Evolutionary conservation across 306 rosid species (phyloP), one percentile per base, ranked within the genome.

Genomic region (Vicia faba): DNA sequence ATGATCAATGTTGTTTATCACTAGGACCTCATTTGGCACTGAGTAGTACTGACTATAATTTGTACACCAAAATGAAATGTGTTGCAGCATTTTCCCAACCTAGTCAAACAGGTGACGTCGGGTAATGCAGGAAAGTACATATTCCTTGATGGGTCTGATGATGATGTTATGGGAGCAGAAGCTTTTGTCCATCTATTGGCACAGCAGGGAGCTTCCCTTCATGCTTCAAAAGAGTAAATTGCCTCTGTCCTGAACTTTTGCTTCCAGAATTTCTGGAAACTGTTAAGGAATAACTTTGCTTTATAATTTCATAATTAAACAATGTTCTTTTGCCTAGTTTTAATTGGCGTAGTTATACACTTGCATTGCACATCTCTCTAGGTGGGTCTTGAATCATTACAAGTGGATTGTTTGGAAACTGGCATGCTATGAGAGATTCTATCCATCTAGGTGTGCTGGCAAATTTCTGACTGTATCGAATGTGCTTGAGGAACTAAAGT

Each of bases 331-430:
- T 51, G 14, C 20, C 33, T 41, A 48, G 57, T 39, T 70, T 64
- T 64, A 58, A 67, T 71, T 61, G 20, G 60, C 15, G 9, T 55
- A 55, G 61, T 67, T 50, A 39, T 64, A 68, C 61, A 53, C 62
- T 75, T 76, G 15, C 15, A n/a, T 38, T 41, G 41, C 73, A 29
- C 64, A 59, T 74, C 59, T 69, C 50, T 83, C 43, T 63, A 92
- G 98, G 82, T 92, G 98, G 98, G 93, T 87, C 66, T 65, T 46
- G 18, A 92, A 89, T 84, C 98, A 89, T 80, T 89, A 83, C 89
- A 87, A 84, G 75, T 89, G 96, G 98, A 85, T 89, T 75, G 86
- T 89, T 59, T 92, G 98, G 98, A 92, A 92, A 75, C 81, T 92
- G 71, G 93, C 93, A 67, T 89, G 91, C 74, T 89, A 92, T 40